A percentile compares a stretch with the other conserved stretches of the same genome.
phyloP scores from a whole-genome alignment of 768 basidiomycete species.

The Paxillus involutus region DNA sequence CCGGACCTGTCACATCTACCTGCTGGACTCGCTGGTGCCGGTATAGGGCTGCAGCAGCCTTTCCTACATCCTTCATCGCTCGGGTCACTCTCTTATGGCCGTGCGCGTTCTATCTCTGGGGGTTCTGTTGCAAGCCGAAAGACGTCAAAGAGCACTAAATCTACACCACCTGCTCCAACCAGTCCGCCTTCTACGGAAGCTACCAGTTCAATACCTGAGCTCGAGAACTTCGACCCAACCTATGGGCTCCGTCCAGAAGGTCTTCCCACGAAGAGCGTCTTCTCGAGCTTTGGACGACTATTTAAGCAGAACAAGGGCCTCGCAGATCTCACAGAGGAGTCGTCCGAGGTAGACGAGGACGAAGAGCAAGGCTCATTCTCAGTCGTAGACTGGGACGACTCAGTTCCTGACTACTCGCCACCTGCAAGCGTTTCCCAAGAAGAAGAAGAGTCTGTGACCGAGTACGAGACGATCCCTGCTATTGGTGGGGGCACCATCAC shows the following conservation, averaged over 20 bases:
- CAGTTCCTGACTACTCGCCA: conserved; percentile 45
- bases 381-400: conserved; percentile 70
- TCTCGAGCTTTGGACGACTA: conserved; percentile 73
- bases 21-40: conserved; percentile 12
- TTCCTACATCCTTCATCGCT: conserved; percentile 26
- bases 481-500: conserved; percentile 89
- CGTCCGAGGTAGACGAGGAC: conserved; percentile 40
- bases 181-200: conserved; percentile 22
- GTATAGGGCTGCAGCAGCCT: conserved; percentile 21
- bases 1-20: conserved; percentile 36
- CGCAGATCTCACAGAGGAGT: conserved; percentile 78
- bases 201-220: conserved; percentile 34
- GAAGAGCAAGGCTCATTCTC: conserved; percentile 50
- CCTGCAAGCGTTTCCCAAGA: conserved; percentile 39
- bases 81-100: conserved; percentile 15
- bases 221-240: conserved; percentile 94
- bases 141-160: conserved; percentile 17
- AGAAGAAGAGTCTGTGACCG: conserved; percentile 45
- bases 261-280: conserved; percentile 80
- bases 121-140: conserved; percentile 38
- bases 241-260: conserved; percentile 95
- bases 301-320: conserved; percentile 70
- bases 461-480: conserved; percentile 88
- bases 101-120: conserved; percentile 42
- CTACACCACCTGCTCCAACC: conserved; percentile 19